A percentile compares a stretch with the other conserved stretches of the same genome.
Conservation (phyloP, 139 green algal genomes). For the Mychonastes homosphaera region DNA sequence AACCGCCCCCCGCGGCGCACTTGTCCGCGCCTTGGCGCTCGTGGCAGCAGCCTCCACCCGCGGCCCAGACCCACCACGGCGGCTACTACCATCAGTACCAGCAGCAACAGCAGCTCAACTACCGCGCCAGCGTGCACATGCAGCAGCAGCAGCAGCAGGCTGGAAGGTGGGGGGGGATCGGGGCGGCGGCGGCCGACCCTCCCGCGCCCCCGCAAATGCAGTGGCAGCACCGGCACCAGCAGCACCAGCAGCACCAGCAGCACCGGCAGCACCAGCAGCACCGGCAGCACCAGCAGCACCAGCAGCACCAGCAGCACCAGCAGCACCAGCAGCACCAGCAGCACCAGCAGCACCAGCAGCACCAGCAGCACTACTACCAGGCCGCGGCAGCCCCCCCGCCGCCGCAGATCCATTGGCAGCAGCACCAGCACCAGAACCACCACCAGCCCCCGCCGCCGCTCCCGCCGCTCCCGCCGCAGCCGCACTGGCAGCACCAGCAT, state of each 20-base stretch:
- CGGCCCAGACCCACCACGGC: background rate
- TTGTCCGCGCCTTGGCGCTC: too few species aligned
- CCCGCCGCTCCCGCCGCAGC: background rate
- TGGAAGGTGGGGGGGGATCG: too few species aligned
- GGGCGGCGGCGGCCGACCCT: too few species aligned
- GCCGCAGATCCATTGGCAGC: too few species aligned
- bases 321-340: slow-evolving; percentile 1
- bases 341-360: background rate
- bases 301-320: slow-evolving; percentile 4
- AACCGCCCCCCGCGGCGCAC: too few species aligned
- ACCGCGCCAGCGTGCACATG: background rate
- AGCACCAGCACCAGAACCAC: too few species aligned
- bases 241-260: background rate
- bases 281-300: background rate
- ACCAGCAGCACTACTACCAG: too few species aligned
- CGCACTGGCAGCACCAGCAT: background rate
- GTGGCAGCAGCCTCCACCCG: too few species aligned
- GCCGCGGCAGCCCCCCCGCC: too few species aligned
- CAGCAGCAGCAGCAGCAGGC: background rate
- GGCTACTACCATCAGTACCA: background rate
- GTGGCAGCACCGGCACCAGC: slow-evolving; percentile 2
- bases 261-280: background rate
- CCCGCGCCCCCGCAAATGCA: background rate
- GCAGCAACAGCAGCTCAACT: background rate
- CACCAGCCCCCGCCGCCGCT: too few species aligned